Conservation (phyloP, 2,329 filamentous ascomycete species). For the Alternaria conjuncta region DNA sequence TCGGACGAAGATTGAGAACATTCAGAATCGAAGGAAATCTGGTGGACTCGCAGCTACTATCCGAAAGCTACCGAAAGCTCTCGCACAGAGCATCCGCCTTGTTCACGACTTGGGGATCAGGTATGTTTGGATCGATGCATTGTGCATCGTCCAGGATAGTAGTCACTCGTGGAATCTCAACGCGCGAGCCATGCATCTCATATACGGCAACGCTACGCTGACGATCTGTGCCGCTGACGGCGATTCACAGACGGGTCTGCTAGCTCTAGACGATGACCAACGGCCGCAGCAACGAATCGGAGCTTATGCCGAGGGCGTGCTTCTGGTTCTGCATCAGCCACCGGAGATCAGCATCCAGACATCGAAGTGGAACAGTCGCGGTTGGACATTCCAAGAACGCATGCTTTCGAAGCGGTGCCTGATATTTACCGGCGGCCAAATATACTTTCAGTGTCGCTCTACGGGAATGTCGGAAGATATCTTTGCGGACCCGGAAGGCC, state of each 20-base stretch:
- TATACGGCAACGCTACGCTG: neutral
- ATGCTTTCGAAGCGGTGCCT: neutral
- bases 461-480: neutral
- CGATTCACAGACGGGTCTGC: neutral
- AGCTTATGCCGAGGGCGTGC: neutral
- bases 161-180: neutral
- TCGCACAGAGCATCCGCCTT: neutral
- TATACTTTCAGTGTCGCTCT: neutral
- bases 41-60: neutral
- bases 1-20: neutral
- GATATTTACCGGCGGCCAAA: neutral
- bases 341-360: neutral
- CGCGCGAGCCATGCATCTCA: neutral
- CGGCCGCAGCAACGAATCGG: neutral
- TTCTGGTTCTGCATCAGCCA: neutral
- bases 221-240: neutral
- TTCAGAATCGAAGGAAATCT: neutral
- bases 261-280: neutral
- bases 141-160: neutral
- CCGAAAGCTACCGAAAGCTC: accelerated
- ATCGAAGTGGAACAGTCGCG: neutral
- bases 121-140: neutral
- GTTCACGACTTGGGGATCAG: neutral
- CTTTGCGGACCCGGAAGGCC: neutral
- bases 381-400: neutral